Evolutionary conservation across 176 grass and related monocot species (phyloP).

Genomic region (Carex pumila): DNA sequence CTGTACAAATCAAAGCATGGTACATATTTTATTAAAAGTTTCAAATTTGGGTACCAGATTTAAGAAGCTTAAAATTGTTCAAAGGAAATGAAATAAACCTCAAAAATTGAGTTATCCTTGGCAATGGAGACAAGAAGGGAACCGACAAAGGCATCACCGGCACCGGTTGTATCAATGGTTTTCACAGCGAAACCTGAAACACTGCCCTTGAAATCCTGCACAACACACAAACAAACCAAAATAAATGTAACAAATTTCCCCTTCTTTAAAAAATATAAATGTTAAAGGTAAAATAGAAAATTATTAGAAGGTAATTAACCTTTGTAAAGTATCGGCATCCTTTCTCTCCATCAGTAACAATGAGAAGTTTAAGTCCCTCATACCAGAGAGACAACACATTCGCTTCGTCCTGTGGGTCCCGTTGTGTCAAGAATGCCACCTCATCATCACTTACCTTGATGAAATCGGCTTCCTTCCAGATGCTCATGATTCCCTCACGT

Average conservation of each 20-base stretch:
- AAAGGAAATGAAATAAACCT: constrained; percentile 28
- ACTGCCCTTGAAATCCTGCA: constrained; percentile 66
- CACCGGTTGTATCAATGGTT: constrained; percentile 77
- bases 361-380: constrained; percentile 72
- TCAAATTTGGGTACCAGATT: too few relatives aligned
- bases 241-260: not conserved
- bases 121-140: constrained; percentile 61
- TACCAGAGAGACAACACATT: constrained; percentile 76
- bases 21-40: not conserved
- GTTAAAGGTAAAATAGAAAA: not conserved
- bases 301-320: constrained; percentile 11
- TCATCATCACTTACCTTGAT: constrained; percentile 96
- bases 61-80: not conserved
- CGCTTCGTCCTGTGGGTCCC: constrained; percentile 49
- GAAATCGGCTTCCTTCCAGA: constrained; percentile 92
- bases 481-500: constrained; percentile 48
- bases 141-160: constrained; percentile 85
- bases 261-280: not conserved
- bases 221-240: not conserved
- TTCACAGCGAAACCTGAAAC: constrained; percentile 55
- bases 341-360: constrained; percentile 89
- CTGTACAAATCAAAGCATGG: constrained; percentile 4
- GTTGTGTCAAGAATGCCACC: constrained; percentile 69
- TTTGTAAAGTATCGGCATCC: constrained; percentile 92
- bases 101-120: constrained; percentile 57